Evolutionary conservation across 441 rosid species (phyloP).

Genomic region (Eugenia klotzschiana): DNA sequence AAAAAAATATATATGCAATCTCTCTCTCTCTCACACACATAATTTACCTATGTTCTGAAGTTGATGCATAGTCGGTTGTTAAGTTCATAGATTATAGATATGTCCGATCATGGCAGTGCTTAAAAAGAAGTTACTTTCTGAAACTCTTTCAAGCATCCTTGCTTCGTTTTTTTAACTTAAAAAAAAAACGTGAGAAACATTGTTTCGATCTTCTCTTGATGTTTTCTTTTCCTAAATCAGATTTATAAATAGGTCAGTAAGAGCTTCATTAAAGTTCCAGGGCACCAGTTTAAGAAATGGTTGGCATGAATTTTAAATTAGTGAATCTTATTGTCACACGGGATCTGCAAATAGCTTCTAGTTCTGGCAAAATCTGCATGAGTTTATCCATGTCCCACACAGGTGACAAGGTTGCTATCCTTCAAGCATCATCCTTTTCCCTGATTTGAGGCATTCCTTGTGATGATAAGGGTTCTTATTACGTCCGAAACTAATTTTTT

Average conservation of each 20-base stretch:
- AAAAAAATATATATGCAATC: background rate
- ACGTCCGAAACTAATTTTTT: background rate
- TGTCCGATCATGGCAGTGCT: background rate
- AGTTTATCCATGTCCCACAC: background rate
- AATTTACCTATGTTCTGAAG: background rate
- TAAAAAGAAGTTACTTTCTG: background rate
- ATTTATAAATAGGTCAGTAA: background rate
- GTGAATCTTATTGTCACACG: background rate
- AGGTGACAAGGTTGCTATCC: background rate
- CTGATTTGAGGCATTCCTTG: background rate
- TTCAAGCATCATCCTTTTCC: background rate
- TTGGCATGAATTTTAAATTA: background rate
- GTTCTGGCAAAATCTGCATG: background rate
- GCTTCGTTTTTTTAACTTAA: background rate
- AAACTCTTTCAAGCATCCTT: background rate
- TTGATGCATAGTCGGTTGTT: background rate
- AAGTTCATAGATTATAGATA: background rate
- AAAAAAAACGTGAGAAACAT: background rate
- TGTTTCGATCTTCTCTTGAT: background rate
- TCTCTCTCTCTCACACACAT: background rate
- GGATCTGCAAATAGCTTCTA: background rate
- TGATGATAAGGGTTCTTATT: background rate
- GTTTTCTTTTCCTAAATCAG: background rate
- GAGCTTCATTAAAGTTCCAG: background rate
- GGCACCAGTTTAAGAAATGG: background rate